These are phyloP conservation scores for Gnaphalium uliginosum DNA, from an alignment of 129 eudicot species.

Conservation along the genomic window DNA sequence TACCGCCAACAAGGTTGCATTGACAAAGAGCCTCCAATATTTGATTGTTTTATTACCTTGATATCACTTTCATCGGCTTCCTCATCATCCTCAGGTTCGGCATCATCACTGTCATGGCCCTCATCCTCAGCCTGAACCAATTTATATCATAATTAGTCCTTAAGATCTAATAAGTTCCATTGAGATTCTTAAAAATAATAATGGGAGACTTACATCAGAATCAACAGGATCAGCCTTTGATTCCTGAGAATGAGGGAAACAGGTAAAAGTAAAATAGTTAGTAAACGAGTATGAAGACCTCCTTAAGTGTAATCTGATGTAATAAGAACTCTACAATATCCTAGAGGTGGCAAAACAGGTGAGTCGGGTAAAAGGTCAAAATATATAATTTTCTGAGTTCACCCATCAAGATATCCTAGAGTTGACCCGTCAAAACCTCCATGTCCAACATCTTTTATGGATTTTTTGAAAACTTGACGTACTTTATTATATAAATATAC, in stretches of 20 bases:
- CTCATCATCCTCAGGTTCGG: conserved; percentile 15
- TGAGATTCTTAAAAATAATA: not conserved
- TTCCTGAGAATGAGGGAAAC: conserved; percentile 48
- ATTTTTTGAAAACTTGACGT: not conserved
- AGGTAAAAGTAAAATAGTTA: not conserved
- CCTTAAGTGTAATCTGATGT: not conserved
- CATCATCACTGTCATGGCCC: conserved; percentile 32
- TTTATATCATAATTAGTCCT: not conserved
- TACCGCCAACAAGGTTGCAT: not conserved
- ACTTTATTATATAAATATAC: not conserved
- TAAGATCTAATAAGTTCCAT: not conserved
- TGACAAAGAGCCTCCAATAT: not conserved
- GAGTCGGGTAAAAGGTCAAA: not conserved
- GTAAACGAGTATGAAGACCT: not conserved
- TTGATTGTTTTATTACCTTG: conserved; percentile 27
- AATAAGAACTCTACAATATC: not conserved
- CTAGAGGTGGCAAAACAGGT: not conserved
- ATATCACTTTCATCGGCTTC: conserved; percentile 39
- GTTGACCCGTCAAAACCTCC: not conserved
- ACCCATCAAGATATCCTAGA: too few species aligned
- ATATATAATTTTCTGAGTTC: not conserved
- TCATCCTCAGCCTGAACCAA: conserved; percentile 54
- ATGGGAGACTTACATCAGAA: conserved; percentile 52
- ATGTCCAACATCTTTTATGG: not conserved
- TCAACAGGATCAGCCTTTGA: conserved; percentile 69